Evolutionary conservation across 176 grass and related monocot genomes (phyloP).

Genomic region (Bothriochloa decipiens): DNA sequence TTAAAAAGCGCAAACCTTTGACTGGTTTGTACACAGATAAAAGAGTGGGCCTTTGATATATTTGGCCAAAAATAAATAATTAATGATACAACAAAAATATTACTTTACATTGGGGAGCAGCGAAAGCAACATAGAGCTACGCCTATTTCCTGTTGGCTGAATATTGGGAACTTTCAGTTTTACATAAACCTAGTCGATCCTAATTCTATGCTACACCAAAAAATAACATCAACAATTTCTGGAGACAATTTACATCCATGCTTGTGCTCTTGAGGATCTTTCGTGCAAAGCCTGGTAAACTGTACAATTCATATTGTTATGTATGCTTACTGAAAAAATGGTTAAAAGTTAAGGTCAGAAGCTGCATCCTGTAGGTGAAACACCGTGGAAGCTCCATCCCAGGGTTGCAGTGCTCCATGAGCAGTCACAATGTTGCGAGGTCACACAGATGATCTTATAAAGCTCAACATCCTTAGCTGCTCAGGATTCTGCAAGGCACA

Average conservation of each 20-base stretch:
- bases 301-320: neutral
- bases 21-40: neutral
- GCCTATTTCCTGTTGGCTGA: constrained; percentile 30
- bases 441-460: constrained; percentile 13
- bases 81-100: constrained; percentile 12
- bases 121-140: neutral
- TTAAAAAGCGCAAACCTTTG: too few relatives aligned
- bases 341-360: constrained; percentile 20
- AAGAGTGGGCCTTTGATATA: neutral
- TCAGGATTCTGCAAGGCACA: neutral
- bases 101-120: constrained; percentile 1
- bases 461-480: neutral
- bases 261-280: constrained; percentile 33
- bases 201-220: constrained; percentile 33
- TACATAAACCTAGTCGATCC: constrained; percentile 32
- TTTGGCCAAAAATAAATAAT: constrained; percentile 24
- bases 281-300: constrained; percentile 3
- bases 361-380: constrained; percentile 20
- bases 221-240: constrained; percentile 22
- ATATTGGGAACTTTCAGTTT: constrained; percentile 12
- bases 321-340: constrained; percentile 14
- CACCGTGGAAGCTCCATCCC: constrained; percentile 14
- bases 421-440: neutral
- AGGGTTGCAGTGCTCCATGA: neutral
- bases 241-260: constrained; percentile 13